Evolutionary conservation across 2,329 filamentous ascomycete genomes (phyloP).

Genomic region (Penicillium sp.): DNA sequence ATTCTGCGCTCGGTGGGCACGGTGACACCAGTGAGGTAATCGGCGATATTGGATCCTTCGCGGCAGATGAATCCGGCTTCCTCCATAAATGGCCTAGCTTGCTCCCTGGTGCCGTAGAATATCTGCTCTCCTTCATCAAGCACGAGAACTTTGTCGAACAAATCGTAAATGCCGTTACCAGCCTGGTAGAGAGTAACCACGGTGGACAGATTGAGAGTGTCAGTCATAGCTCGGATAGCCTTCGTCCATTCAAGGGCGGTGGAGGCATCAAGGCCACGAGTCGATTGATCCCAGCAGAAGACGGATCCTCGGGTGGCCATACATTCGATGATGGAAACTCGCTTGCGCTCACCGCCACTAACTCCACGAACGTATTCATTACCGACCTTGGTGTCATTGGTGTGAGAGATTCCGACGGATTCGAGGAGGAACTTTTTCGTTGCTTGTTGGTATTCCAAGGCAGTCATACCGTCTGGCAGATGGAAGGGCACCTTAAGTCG

Average conservation of each 20-base stretch:
- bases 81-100: slow-evolving; percentile 66
- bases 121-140: slow-evolving; percentile 66
- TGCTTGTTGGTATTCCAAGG: slow-evolving; percentile 50
- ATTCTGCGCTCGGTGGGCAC: slow-evolving; percentile 54
- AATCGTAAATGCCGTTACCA: slow-evolving; percentile 66
- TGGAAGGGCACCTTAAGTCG: slow-evolving; percentile 57
- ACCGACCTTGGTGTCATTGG: slow-evolving; percentile 65
- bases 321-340: slow-evolving; percentile 67
- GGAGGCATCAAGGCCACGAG: slow-evolving; percentile 64
- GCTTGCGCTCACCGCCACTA: slow-evolving; percentile 67
- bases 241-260: slow-evolving; percentile 63
- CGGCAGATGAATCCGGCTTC: slow-evolving; percentile 62
- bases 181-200: slow-evolving; percentile 70
- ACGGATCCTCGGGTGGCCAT: slow-evolving; percentile 59
- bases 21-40: slow-evolving; percentile 66
- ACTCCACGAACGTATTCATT: slow-evolving; percentile 67
- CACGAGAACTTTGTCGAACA: slow-evolving; percentile 70
- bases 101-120: slow-evolving; percentile 61
- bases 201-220: slow-evolving; percentile 59
- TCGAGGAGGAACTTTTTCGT: slow-evolving; percentile 57
- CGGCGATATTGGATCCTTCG: slow-evolving; percentile 63
- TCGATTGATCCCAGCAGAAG: slow-evolving; percentile 68
- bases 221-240: slow-evolving; percentile 63
- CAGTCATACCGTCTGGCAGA: slow-evolving; percentile 47
- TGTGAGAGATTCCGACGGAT: slow-evolving; percentile 60